Base-by-base conservation (phyloP, 805 yeast species). In the Clavispora carvajalis region DNA sequence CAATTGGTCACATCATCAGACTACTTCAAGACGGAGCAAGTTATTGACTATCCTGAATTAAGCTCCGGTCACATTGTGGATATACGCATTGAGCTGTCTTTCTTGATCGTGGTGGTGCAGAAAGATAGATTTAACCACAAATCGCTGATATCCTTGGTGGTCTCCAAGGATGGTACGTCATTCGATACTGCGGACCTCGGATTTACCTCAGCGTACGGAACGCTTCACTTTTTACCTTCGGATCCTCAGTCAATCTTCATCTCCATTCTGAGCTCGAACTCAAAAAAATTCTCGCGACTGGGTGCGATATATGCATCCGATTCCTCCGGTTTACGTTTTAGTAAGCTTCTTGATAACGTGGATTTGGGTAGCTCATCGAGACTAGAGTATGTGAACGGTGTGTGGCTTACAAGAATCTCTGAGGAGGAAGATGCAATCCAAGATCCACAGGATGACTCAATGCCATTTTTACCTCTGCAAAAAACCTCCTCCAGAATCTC, bases 361-460 rank as follows among this genome's bases (percentile, higher is more conserved):
- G 54, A 62, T 17, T 77, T 75, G 7, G 57, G 67, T 34, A 63
- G 71, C 19, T 55, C 74, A 15, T 66, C 65, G 26, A 73, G 71
- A 45, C 65, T 80, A 15, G 67, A 71, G 43, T 68, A 66, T 15
- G 65, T 79, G 21, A 85, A 81, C 43, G 90, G 89, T 8, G 71
- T 77, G 12, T 74, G 84, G 74, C 52, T 83, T 35, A 73, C 78
- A 8, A 75, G 74, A 50, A 24, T 60, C 41, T 56, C 57, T 12
- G 47, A 41, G 2, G 38, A 33, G 7, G 41, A 36, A 19, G 9
- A 30, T 13, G 29, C 36, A 13, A 40, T 31, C 16, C 44, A 38
- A 9, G 41, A 44, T 13, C 46, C 59, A 0, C 62, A 68, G 1
- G 38, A 62, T 3, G 34, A 56, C 22, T 65, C 63, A 39, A 40